phyloP scores from a whole-genome alignment of 2,329 filamentous ascomycete genomes.

The Apiospora pterosperma region DNA sequence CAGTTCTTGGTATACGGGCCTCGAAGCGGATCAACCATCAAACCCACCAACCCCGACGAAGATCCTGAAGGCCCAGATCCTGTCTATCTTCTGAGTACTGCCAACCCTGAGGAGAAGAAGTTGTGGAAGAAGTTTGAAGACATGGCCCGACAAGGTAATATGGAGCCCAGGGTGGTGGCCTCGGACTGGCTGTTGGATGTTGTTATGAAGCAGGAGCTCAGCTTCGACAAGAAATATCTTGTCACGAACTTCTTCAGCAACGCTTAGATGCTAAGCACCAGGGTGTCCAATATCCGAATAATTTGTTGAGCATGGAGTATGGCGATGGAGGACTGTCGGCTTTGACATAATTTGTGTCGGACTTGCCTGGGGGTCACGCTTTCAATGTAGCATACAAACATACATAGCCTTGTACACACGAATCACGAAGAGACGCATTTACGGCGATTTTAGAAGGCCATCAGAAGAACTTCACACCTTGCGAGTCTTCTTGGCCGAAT shows the following conservation, averaged over 20 bases:
- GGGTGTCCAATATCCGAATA: neutral
- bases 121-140: conserved; percentile 79
- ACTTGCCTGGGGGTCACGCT: neutral
- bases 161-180: conserved; percentile 75
- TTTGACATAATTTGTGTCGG: neutral
- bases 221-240: conserved; percentile 62
- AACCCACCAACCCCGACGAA: conserved; percentile 58
- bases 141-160: conserved; percentile 74
- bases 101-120: conserved; percentile 61
- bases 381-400: neutral
- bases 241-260: conserved; percentile 39
- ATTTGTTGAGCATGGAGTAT: conserved; percentile 1
- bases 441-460: neutral
- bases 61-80: conserved; percentile 60
- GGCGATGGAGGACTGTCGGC: neutral
- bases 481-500: conserved; percentile 83
- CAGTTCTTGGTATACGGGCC: conserved; percentile 75
- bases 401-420: conserved; percentile 2
- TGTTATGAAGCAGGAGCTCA: conserved; percentile 81
- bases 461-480: conserved; percentile 97
- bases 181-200: conserved; percentile 89
- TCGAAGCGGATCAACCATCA: conserved; percentile 65
- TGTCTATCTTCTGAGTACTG: conserved; percentile 78
- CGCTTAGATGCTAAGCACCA: neutral
- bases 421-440: conserved; percentile 1